Conservation (phyloP, 2,329 filamentous ascomycete genomes). For the Neophaeococcomyces mojaviensis region DNA sequence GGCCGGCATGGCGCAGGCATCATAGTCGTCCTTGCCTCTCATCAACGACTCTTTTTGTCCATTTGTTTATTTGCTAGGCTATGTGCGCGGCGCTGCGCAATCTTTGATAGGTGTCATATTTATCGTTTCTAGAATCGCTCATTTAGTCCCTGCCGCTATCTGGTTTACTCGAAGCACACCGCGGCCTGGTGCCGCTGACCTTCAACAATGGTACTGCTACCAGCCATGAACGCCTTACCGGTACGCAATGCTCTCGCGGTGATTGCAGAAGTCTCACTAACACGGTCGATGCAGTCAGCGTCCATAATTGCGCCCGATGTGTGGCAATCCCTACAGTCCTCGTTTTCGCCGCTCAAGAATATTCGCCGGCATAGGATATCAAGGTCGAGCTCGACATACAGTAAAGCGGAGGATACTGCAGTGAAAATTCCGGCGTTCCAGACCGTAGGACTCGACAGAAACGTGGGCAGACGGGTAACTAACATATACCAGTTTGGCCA, state of each 20-base stretch:
- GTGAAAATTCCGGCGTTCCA: neutral
- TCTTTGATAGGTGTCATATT: too few species aligned
- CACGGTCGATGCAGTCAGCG: constrained; percentile 9
- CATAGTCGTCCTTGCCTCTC: too few species aligned
- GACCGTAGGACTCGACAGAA: constrained; percentile 1
- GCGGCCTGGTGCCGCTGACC: constrained; percentile 8
- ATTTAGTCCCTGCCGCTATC: too few species aligned
- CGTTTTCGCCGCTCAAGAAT: constrained; percentile 17
- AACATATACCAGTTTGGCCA: constrained; percentile 11
- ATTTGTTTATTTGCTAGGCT: too few species aligned
- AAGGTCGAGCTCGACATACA: constrained; percentile 9
- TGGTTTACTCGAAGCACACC: neutral
- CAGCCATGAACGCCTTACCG: constrained; percentile 15
- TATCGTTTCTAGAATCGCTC: too few species aligned
- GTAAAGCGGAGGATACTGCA: constrained; percentile 8
- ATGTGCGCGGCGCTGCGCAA: too few species aligned
- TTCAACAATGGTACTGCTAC: constrained; percentile 17
- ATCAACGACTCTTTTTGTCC: too few species aligned
- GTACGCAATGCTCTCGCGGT: constrained; percentile 9
- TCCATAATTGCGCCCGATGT: constrained; percentile 19
- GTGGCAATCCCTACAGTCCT: constrained; percentile 16
- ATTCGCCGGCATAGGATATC: constrained; percentile 18
- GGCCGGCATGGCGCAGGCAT: too few species aligned
- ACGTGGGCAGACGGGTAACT: neutral
- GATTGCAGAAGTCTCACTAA: constrained; percentile 8